A percentile compares a stretch with the other conserved stretches of the same genome.
phyloP scores from a whole-genome alignment of 352 stramenopile species.

The Phytopythium ostracodes region DNA sequence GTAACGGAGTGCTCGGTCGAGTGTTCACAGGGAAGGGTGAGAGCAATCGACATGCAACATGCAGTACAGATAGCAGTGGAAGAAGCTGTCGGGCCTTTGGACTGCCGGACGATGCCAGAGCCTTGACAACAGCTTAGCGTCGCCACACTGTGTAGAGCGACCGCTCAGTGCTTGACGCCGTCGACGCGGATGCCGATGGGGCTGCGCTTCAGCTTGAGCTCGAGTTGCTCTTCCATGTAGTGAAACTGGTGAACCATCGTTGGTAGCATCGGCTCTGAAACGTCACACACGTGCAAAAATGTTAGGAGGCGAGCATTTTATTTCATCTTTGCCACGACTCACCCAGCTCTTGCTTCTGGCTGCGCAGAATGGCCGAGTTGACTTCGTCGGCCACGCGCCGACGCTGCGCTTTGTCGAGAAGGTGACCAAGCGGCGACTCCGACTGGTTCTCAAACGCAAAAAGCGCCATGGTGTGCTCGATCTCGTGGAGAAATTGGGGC shows the following conservation, averaged over 20 bases:
- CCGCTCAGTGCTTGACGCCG: constrained; percentile 21
- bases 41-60: constrained; percentile 5
- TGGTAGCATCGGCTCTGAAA: constrained; percentile 62
- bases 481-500: constrained; percentile 68
- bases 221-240: constrained; percentile 73
- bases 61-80: neutral
- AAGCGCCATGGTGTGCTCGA: constrained; percentile 74
- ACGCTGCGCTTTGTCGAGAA: constrained; percentile 60
- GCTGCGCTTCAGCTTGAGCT: constrained; percentile 51
- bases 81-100: constrained; percentile 1
- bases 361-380: constrained; percentile 67
- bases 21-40: neutral
- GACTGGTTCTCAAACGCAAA: constrained; percentile 70
- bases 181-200: constrained; percentile 46
- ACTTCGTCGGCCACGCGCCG: constrained; percentile 67
- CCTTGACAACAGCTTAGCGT: too few species aligned
- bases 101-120: too few species aligned
- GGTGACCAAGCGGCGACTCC: constrained; percentile 46
- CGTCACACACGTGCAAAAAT: neutral
- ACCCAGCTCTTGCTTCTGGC: constrained; percentile 76
- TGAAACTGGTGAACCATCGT: constrained; percentile 76
- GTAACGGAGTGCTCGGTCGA: neutral
- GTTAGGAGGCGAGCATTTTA: neutral
- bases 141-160: too few species aligned
- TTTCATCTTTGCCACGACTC: neutral